Conservation (phyloP, 2,329 filamentous ascomycete species). For the Tolypocladium sp. region DNA sequence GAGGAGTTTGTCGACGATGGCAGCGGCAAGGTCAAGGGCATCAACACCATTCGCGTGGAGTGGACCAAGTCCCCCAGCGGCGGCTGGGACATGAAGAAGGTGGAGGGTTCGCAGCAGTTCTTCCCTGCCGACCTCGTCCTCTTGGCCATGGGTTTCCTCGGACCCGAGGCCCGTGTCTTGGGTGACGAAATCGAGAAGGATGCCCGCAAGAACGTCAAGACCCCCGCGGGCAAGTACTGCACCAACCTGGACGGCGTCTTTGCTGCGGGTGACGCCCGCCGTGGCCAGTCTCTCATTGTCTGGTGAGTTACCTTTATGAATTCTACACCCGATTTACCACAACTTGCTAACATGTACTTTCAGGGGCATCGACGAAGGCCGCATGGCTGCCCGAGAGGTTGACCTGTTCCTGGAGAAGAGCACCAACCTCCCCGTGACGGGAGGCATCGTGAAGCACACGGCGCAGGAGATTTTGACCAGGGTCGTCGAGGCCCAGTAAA, state of each 20-base stretch:
- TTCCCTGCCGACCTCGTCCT: conserved; percentile 94
- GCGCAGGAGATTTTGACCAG: conserved; percentile 56
- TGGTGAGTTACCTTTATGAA: conserved; percentile 52
- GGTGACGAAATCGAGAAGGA: conserved; percentile 88
- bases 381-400: conserved; percentile 84
- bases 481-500: conserved; percentile 8
- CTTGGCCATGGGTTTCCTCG: conserved; percentile 94
- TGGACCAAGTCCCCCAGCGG: conserved; percentile 86
- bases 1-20: conserved; percentile 93
- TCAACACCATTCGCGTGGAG: conserved; percentile 91
- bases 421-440: conserved; percentile 78
- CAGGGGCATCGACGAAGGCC: conserved; percentile 94
- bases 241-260: conserved; percentile 87
- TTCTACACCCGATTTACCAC: background rate
- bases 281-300: conserved; percentile 91
- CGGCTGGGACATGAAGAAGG: conserved; percentile 98
- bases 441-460: conserved; percentile 83
- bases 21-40: conserved; percentile 80
- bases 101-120: conserved; percentile 87
- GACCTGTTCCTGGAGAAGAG: conserved; percentile 77
- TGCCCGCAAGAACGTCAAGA: conserved; percentile 92
- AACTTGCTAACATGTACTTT: conserved; percentile 20
- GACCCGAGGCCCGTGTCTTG: conserved; percentile 80
- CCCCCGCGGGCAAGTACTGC: conserved; percentile 73
- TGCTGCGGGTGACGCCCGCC: conserved; percentile 88